Conservation (phyloP, 768 basidiomycete genomes). For the Lyophyllum atratum region DNA sequence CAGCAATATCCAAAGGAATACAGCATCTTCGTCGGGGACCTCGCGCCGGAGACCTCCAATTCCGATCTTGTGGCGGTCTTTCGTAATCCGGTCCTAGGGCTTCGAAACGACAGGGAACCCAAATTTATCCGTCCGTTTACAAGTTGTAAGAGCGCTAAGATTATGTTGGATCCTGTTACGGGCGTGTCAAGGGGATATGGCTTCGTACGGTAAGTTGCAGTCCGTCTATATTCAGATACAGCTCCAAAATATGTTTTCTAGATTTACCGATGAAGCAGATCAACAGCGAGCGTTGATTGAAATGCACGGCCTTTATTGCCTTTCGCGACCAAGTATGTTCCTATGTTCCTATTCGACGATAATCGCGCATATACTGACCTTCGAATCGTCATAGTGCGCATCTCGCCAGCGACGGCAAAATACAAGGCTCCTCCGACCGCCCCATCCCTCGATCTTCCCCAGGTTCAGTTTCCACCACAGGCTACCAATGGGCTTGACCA, state of each 20-base stretch:
- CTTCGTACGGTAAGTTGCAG: conserved; percentile 72
- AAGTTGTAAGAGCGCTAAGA: conserved; percentile 95
- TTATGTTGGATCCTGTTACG: conserved; percentile 89
- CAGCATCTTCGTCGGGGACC: conserved; percentile 93
- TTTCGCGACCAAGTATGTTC: conserved; percentile 81
- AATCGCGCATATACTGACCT: conserved; percentile 32
- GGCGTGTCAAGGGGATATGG: conserved; percentile 91
- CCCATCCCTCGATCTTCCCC: conserved; percentile 44
- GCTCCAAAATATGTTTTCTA: conserved; percentile 29
- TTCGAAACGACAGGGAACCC: conserved; percentile 84
- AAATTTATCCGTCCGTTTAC: conserved; percentile 87
- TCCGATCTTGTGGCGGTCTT: conserved; percentile 95
- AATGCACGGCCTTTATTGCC: conserved; percentile 90
- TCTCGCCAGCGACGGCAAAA: conserved; percentile 88
- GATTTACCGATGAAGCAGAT: conserved; percentile 87
- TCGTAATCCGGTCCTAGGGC: conserved; percentile 84
- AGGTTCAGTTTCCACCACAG: conserved; percentile 44
- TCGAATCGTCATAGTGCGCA: conserved; percentile 63
- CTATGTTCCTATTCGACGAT: conserved; percentile 39
- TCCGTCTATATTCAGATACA: conserved; percentile 7
- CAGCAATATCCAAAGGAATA: conserved; percentile 82
- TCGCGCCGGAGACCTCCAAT: conserved; percentile 91
- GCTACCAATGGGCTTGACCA: conserved; percentile 27
- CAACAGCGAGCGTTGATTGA: conserved; percentile 88
- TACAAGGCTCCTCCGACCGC: conserved; percentile 62